Evolutionary conservation across 371 early-diverging fungal genomes (phyloP), one percentile per base, ranked within the genome.

Genomic region (Gilbertella persicaria): DNA sequence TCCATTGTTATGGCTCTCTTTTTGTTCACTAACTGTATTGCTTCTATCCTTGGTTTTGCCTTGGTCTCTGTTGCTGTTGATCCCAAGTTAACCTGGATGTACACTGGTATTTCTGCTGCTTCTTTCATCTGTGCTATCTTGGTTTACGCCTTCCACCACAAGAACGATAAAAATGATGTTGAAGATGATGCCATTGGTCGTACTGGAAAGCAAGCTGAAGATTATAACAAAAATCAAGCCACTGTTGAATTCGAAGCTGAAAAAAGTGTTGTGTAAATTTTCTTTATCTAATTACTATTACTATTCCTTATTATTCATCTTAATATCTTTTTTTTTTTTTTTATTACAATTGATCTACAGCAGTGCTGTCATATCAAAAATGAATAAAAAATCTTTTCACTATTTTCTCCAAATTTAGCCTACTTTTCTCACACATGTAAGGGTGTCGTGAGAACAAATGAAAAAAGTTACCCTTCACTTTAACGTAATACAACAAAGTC

Each of bases 1-100:
- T 89, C 90, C 2, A 74, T 89, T 13, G 85, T 89, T 38, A 86
- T 85, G 78, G 73, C 89, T 4, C 50, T 87, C 35, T 89, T 80
- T 77, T 67, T 91, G 61, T 75, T 89, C 47, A 83, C 89, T 36
- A 85, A 80, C 68, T 86, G 84, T 44, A 65, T 80, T 38, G 87
- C 86, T 55, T 71, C 87, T 4, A 61, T 87, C 39, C 75, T 90
- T 38, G 84, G 75, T 25, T 79, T 90, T 63, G 73, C 82, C 47
- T 62, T 90, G 48, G 89, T 86, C 29, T 73, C 80, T 24, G 82
- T 83, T 66, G 74, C 84, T 4, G 76, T 74, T 20, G 87, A 87
- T 51, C 88, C 88, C 45, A 75, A 86, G 62, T 73, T 90, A 30
- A 73, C 80, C 12, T 84, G 82, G 60, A 68, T 87, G 66, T 88